Evolutionary conservation across 257 asterid genomes (phyloP), one percentile per base, ranked within the genome.

Genomic region (Nicotiana tomentosiformis): DNA sequence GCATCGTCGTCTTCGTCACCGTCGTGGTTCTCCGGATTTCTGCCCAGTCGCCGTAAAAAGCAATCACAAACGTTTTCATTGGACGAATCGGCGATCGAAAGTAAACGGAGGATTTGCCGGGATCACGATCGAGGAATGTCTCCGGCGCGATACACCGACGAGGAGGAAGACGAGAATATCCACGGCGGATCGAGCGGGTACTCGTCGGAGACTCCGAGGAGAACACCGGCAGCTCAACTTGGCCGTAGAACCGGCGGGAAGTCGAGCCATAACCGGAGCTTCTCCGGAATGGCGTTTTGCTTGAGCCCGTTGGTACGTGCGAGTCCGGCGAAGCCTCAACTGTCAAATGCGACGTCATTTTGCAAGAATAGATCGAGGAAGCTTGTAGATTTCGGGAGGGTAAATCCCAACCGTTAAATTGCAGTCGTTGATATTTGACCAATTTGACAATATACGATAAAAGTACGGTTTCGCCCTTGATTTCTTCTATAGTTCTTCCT

Each of bases 321-420:
- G 58, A 91, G 96, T 51, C 92, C 92, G 84, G 85, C 78, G 76
- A 90, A 86, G 86, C 81, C 90, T 5, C 85, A 84, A 29, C 35
- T 84, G 74, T 43, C 90, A 5, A 18, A 82, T 29, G 84, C 95
- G 84, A 26, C 95, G 88, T 77, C 92, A 83, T 89, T 92, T 76
- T 89, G 95, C 87, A 95, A 92, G 89, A 92, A 89, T 79, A 72
- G 98, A 78, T 95, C 98, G 10, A 90, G 94, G 83, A 95, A 95
- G 87, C 94, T 95, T 49, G 97, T 93, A n/a, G 98, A 95, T 78
- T 89, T 93, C 61, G 96, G 98, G 60, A 89, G 94, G 91, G 78
- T 86, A 70, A 88, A 86, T 77, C 83, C 79, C 68, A 88, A 87
- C 89, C 97, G 87, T 81, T 91, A 87, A 89, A 69, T 64, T 55